A percentile compares a stretch with the other conserved stretches of the same genome.
Evolutionary conservation across 441 rosid genomes (phyloP).

Genomic region (Sinapis alba): DNA sequence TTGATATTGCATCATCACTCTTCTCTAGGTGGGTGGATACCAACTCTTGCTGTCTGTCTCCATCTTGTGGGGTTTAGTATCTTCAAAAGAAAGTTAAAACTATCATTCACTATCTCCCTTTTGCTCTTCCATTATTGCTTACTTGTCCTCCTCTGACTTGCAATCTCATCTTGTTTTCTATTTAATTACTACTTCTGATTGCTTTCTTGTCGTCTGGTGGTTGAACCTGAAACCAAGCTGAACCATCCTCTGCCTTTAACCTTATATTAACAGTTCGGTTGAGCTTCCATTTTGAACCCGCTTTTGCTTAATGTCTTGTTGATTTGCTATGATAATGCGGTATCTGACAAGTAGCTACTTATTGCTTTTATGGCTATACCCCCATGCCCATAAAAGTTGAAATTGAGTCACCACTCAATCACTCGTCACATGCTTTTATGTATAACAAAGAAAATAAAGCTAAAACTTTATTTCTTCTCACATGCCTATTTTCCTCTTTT

Average conservation of each 20-base stretch:
- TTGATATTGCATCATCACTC: constrained; percentile 36
- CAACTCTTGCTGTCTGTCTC: constrained; percentile 41
- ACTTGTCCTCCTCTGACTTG: constrained; percentile 12
- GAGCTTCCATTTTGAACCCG: background rate
- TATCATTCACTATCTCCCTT: constrained; percentile 31
- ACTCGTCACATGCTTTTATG: constrained; percentile 30
- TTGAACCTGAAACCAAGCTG: background rate
- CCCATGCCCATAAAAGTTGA: constrained; percentile 20
- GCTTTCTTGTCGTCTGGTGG: background rate
- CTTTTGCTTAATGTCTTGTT: background rate
- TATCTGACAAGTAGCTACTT: background rate
- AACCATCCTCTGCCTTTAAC: background rate
- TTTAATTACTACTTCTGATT: background rate
- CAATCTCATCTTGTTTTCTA: constrained; percentile 3
- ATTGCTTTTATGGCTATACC: constrained; percentile 1
- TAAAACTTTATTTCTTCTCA: constrained; percentile 23
- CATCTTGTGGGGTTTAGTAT: constrained; percentile 34
- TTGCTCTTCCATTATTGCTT: constrained; percentile 37
- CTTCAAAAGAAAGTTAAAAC: constrained; percentile 34
- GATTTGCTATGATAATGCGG: background rate
- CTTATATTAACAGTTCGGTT: background rate
- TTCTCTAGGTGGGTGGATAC: constrained; percentile 56
- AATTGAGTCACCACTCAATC: constrained; percentile 19
- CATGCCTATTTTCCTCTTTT: constrained; percentile 33
- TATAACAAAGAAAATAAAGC: constrained; percentile 25